Evolutionary conservation across 495 filamentous ascomycete genomes (phyloP).

Genomic region (Penicillium verhagenii): DNA sequence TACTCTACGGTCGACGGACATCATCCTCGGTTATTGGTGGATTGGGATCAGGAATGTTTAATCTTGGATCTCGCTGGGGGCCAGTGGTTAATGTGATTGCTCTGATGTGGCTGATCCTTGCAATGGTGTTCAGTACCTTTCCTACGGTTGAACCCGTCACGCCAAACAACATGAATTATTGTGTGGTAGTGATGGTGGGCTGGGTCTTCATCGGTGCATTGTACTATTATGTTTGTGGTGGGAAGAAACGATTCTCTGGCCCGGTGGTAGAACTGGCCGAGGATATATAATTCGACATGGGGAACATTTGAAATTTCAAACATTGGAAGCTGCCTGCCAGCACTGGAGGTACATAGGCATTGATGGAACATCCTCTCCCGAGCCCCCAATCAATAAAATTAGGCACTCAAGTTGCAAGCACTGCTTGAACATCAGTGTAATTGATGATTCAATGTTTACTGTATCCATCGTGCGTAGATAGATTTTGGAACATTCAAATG

Average conservation of each 20-base stretch:
- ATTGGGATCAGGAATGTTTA: slow-evolving; percentile 14
- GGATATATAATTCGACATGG: slow-evolving; percentile 16
- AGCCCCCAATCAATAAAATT: no score
- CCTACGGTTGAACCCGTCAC: slow-evolving; percentile 24
- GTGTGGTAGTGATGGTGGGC: slow-evolving; percentile 23
- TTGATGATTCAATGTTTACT: no score
- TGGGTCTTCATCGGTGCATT: slow-evolving; percentile 20
- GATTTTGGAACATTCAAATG: no score
- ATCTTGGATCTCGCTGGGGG: slow-evolving; percentile 15
- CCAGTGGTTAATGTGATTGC: slow-evolving; percentile 16
- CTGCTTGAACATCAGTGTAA: no score
- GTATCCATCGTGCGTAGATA: no score
- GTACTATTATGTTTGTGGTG: slow-evolving; percentile 20
- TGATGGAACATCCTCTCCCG: no score
- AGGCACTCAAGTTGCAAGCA: no score
- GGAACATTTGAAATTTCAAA: no score
- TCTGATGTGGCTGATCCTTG: slow-evolving; percentile 19
- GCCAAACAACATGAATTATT: slow-evolving; percentile 26
- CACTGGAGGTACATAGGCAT: no score
- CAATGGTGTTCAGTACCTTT: slow-evolving; percentile 26
- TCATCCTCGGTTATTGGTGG: background rate
- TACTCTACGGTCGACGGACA: slow-evolving; percentile 17
- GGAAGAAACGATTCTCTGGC: slow-evolving; percentile 18
- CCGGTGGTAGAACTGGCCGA: slow-evolving; percentile 20
- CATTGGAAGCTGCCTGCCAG: background rate